Evolutionary conservation across 2,329 filamentous ascomycete genomes (phyloP).

Genomic region (Colletotrichum eremochloae): DNA sequence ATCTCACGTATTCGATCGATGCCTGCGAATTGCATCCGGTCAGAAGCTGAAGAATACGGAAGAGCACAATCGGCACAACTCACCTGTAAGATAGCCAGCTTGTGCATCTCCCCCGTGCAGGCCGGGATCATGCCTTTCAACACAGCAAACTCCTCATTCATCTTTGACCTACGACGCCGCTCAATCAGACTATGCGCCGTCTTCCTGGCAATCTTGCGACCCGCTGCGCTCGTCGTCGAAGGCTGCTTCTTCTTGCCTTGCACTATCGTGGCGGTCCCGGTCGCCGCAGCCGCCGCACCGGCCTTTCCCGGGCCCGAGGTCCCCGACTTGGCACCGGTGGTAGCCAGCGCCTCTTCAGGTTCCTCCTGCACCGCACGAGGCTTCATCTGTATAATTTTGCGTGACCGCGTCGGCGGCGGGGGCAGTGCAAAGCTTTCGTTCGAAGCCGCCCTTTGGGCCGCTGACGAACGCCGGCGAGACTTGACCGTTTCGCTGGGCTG

Average conservation of each 20-base stretch:
- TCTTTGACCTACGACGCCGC: slow-evolving; percentile 89
- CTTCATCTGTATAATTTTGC: slow-evolving; percentile 99
- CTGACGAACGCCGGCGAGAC: slow-evolving; percentile 65
- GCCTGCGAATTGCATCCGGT: slow-evolving; percentile 68
- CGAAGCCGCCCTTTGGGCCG: slow-evolving; percentile 57
- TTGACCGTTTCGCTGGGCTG: slow-evolving; percentile 67
- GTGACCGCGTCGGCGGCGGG: slow-evolving; percentile 89
- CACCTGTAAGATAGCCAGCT: slow-evolving; percentile 94
- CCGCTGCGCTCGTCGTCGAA: slow-evolving; percentile 82
- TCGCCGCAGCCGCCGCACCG: slow-evolving; percentile 28
- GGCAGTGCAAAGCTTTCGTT: slow-evolving; percentile 84
- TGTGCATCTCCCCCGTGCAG: slow-evolving; percentile 98
- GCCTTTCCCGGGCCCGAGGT: slow-evolving; percentile 31
- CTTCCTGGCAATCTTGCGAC: slow-evolving; percentile 95
- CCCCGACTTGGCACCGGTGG: slow-evolving; percentile 35
- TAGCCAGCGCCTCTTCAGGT: slow-evolving; percentile 45
- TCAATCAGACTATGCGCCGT: slow-evolving; percentile 97
- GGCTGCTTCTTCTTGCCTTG: slow-evolving; percentile 80
- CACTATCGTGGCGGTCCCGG: slow-evolving; percentile 42
- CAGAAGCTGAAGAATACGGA: neutral
- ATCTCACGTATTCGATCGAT: slow-evolving; percentile 95
- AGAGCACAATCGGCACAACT: slow-evolving; percentile 45
- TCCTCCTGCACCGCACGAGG: slow-evolving; percentile 64
- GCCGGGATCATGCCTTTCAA: slow-evolving; percentile 96
- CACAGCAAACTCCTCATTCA: slow-evolving; percentile 98